These are phyloP conservation scores for Crithidia expoeki DNA, from an alignment of 208 protist species.

Conservation along the genomic window DNA sequence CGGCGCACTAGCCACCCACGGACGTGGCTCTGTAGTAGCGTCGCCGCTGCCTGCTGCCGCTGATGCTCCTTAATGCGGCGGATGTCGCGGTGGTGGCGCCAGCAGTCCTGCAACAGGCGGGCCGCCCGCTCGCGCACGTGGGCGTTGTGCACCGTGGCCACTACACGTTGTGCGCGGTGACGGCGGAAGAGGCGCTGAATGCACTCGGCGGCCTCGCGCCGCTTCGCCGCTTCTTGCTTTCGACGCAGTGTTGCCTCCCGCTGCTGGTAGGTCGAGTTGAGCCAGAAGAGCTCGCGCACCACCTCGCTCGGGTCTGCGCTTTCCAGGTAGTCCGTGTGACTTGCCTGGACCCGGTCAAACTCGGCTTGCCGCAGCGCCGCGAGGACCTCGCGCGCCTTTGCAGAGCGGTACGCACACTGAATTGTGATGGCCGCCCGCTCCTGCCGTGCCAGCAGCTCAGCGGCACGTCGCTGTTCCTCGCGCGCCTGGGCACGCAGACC, in stretches of 20 bases:
- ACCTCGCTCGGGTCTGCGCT: conserved; percentile 68
- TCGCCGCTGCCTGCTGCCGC: conserved; percentile 45
- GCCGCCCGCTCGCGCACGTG: conserved; percentile 32
- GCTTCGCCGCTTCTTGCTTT: conserved; percentile 22
- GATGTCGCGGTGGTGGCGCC: conserved; percentile 42
- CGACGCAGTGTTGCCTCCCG: conserved; percentile 46
- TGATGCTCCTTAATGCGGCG: conserved; percentile 35
- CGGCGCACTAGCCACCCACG: conserved; percentile 74
- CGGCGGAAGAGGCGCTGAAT: conserved; percentile 69
- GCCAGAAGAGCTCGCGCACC: conserved; percentile 89
- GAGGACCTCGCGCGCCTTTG: conserved; percentile 40
- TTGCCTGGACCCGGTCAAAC: conserved; percentile 46
- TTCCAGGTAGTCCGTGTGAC: conserved; percentile 50
- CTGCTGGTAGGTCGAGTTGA: conserved; percentile 47
- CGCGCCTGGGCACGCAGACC: conserved; percentile 52
- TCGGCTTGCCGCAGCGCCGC: conserved; percentile 34
- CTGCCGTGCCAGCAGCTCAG: conserved; percentile 45
- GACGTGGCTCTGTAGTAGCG: conserved; percentile 67
- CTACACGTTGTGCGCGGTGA: conserved; percentile 35
- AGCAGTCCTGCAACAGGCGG: conserved; percentile 64
- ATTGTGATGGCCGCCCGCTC: conserved; percentile 59
- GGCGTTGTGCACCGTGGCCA: conserved; percentile 15
- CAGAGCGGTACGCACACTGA: conserved; percentile 67
- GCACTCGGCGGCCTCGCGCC: conserved; percentile 38
- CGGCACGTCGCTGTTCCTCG: conserved; percentile 40